Conservation (phyloP, 352 stramenopile species). For the Phytophthora fragariae region DNA sequence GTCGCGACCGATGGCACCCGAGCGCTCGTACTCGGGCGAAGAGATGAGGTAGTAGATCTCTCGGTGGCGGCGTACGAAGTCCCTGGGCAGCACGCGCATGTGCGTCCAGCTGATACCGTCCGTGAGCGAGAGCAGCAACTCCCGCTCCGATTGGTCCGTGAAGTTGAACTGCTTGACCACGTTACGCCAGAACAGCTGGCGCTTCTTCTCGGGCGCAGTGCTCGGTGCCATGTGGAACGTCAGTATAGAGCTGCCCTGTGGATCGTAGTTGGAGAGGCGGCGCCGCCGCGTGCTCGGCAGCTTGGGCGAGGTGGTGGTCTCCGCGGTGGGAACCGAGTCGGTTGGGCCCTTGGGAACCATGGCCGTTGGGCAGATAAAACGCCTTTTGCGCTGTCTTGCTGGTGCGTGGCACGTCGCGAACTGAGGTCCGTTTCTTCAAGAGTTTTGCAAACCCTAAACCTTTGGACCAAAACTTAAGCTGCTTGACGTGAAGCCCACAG, state of each 20-base stretch:
- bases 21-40: constrained; percentile 70
- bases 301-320: background rate
- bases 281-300: constrained; percentile 8
- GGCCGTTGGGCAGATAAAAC: constrained; percentile 16
- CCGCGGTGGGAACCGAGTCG: constrained; percentile 8
- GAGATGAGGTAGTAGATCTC: constrained; percentile 85
- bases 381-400: constrained; percentile 7
- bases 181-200: constrained; percentile 79
- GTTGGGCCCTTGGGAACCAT: constrained; percentile 29
- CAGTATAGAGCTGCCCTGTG: constrained; percentile 13
- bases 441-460: too few species aligned
- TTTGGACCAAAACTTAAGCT: too few species aligned
- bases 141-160: constrained; percentile 64
- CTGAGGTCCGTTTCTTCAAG: constrained; percentile 9
- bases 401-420: background rate
- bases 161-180: constrained; percentile 88
- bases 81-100: constrained; percentile 50
- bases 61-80: constrained; percentile 75
- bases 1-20: constrained; percentile 76
- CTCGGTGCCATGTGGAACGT: constrained; percentile 13
- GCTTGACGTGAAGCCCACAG: too few species aligned
- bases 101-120: constrained; percentile 72
- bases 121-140: constrained; percentile 71
- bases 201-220: constrained; percentile 39
- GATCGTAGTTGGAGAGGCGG: constrained; percentile 38